Evolutionary conservation across 2,329 filamentous ascomycete genomes (phyloP), one percentile per base, ranked within the genome.

Genomic region (Phaeosphaeriaceae sp.): DNA sequence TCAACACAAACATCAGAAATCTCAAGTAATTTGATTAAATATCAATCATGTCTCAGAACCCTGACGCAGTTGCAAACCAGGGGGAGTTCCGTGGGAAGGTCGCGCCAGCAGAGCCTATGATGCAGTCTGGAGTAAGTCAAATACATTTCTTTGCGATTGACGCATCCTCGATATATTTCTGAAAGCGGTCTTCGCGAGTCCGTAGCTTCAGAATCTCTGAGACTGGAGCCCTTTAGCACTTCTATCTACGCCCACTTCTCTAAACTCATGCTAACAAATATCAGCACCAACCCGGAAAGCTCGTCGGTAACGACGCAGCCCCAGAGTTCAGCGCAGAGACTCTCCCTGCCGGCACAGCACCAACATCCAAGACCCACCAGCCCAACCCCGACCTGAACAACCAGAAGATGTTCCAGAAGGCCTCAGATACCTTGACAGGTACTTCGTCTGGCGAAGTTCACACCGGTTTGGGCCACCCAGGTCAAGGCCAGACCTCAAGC

Each of bases 251-350:
- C 26, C 43, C n/a, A 40, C 19, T 19, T 47, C 17, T 19, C 15
- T 17, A 24, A 40, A 17, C 32, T 21, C 49, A 51, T 55, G 57
- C 23, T 24, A 21, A 54, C 22, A n/a, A 30, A 30, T n/a, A 32
- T 7, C 65, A 91, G 88, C 89, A 92, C 76, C 82, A 87, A 71
- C 84, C 85, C 3, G 89, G 89, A 53, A 80, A 83, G 66, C 83
- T 86, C 60, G 83, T 87, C 57, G 79, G 82, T 62, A 86, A 87
- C 65, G 88, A 89, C 54, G 78, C 79, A 23, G 71, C 77, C 13
- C 87, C 87, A 21, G 89, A 91, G 70, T 93, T 91, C 80, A 80
- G 84, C 68, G 84, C 86, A 23, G 65, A 92, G 73, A 84, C 83
- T 1, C 78, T 88, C 35, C 83, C 88, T 0, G 78, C 89, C 0